Base-by-base conservation (phyloP, 768 basidiomycete species). In the Termitomyces sp. region DNA sequence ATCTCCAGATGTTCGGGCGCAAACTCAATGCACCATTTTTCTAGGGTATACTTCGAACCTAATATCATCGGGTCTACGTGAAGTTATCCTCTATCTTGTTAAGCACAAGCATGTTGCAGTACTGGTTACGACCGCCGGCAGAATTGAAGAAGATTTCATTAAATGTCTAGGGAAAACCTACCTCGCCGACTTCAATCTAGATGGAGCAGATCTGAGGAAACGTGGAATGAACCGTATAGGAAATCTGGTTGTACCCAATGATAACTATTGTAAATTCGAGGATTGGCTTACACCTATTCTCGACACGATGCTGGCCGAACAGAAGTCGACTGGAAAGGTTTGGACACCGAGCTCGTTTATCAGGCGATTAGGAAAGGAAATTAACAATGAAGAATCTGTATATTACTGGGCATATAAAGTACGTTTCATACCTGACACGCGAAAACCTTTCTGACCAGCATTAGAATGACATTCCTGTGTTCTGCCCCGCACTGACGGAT, bases 401-500 rank as follows among this genome's bases (percentile, higher is more conserved):
- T 97, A 98, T 66, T 98, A 98, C 68, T 99, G 97, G 97, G 95
- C 95, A 36, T 97, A 94, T 68, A 98, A 97, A 84, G 97, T 96
- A 73, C 10, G 56, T 52, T 73, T 64, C 48, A 62, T 57, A 29
- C 41, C 52, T 31, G 36, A 62, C 16, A 50, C 54, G 45, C 53
- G 23, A 20, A 35, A 45, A 31, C 53, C n/a, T 36, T 55, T 58
- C n/a, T 27, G 5, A 36, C 33, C 18, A 22, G 35, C 35, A 49
- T 49, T 72, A 99, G 97, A 98, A 99, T 72, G 78, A 98, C 62
- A 98, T 98, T 53, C 97, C 97, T 7, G 94, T 98, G 44, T 99
- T 98, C 74, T 99, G 97, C 68, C 97, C 97, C 22, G 97, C 97
- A 1, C 74, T 99, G 45, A 99, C 97, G 25, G 97, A 99, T 65